Conservation (phyloP, 179 eudicot genomes). For the Heliamphora pulchella region DNA sequence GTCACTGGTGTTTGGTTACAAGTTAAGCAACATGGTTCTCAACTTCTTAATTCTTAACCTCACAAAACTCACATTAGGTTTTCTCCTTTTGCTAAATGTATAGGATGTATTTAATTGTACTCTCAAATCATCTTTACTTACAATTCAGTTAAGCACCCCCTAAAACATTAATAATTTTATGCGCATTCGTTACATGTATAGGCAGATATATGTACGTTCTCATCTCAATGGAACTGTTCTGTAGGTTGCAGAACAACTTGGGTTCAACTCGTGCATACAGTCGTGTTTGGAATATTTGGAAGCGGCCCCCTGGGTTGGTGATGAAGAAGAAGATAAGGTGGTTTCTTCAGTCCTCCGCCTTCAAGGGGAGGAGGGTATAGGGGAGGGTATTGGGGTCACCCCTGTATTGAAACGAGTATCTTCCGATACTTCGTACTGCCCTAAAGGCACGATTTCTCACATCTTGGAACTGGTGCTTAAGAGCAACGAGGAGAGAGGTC, state of each 20-base stretch:
- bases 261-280: constrained; percentile 55
- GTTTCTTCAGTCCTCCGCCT: constrained; percentile 64
- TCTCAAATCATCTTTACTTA: not conserved
- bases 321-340: constrained; percentile 89
- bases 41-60: not conserved
- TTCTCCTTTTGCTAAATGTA: not conserved
- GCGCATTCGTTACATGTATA: not conserved
- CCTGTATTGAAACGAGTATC: constrained; percentile 75
- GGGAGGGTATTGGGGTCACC: constrained; percentile 48
- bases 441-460: constrained; percentile 67
- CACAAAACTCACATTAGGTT: not conserved
- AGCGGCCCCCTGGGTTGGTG: constrained; percentile 96
- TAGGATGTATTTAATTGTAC: not conserved
- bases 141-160: not conserved
- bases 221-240: constrained; percentile 12
- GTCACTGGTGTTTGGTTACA: not conserved
- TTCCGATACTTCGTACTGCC: constrained; percentile 40
- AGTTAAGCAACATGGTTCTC: not conserved
- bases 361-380: too few relatives aligned
- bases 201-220: not conserved
- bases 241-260: constrained; percentile 73
- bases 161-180: not conserved
- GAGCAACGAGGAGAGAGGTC: constrained; percentile 72
- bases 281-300: constrained; percentile 81
- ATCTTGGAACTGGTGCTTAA: constrained; percentile 71